Evolutionary conservation across 306 rosid species (phyloP), one percentile per base, ranked within the genome.

Genomic region (Potentilla sterilis): DNA sequence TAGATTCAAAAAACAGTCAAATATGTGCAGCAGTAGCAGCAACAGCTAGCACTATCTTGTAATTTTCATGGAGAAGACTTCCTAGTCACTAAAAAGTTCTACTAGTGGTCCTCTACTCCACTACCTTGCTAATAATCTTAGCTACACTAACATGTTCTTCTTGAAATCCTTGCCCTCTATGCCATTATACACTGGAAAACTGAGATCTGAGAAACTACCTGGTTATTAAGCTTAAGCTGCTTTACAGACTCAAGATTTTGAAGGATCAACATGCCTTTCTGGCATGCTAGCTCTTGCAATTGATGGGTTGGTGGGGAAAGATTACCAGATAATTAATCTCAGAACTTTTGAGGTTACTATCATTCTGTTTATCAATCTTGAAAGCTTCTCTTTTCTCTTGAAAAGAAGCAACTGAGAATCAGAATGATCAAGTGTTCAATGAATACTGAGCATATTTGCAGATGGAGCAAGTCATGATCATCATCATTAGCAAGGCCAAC

Each of bases 401-500:
- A 9, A 19, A 40, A 16, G 24, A 69, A 59, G 58, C 54, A 46
- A 57, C 14, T 35, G 54, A 9, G 84, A 64, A 48, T 22, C 73
- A 11, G 46, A 77, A 77, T 19, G 35, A 28, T 74, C 32, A 74
- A 43, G 43, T 67, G 75, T 81, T 78, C 85, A 81, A 72, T 81
- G 85, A 73, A 77, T 41, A 43, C 47, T 58, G 32, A 4, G 14
- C 44, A 32, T 8, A 38, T 46, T 34, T 69, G 62, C 34, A 40
- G 61, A 63, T 41, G 55, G 24, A 47, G 41, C 40, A 80, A 42
- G 81, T 81, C 85, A 9, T 58, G 48, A 67, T 34, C 67, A 59
- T 59, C 73, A 81, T 81, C 75, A 81, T 81, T 73, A 21, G 51
- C 75, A 77, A 65, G 75, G 76, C 49, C 70, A 65, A 44, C 75